Percentiles rank a stretch among this genome's conserved stretches.
phyloP scores from a whole-genome alignment of 2,329 filamentous ascomycete species.

The Cyphellophora europaea region DNA sequence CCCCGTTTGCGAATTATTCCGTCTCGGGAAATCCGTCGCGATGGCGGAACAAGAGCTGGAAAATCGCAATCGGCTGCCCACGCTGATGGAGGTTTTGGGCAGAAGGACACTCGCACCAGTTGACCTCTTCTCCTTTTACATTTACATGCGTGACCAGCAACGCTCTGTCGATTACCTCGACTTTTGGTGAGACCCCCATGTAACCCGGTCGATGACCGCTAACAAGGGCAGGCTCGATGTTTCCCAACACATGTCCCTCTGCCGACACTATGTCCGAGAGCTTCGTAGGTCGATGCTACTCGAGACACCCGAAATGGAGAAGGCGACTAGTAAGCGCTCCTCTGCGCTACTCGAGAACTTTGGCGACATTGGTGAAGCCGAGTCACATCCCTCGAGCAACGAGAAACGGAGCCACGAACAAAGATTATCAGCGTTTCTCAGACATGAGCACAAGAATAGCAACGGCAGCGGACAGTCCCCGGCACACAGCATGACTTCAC shows the following conservation, averaged over 20 bases:
- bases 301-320: conserved; percentile 83
- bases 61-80: conserved; percentile 75
- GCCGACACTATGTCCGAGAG: conserved; percentile 90
- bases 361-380: conserved; percentile 56
- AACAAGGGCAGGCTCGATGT: conserved; percentile 96
- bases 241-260: conserved; percentile 96
- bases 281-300: conserved; percentile 86
- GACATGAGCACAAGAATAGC: conserved; percentile 35
- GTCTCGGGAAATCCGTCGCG: too few species aligned
- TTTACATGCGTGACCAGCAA: conserved; percentile 98
- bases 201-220: conserved; percentile 5
- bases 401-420: conserved; percentile 71
- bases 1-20: too few species aligned
- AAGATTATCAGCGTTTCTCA: conserved; percentile 81
- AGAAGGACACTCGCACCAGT: conserved; percentile 90
- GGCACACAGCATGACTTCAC: conserved; percentile 36
- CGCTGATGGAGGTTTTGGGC: conserved; percentile 90
- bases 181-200: conserved; percentile 66
- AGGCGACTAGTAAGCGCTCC: conserved; percentile 70
- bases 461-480: conserved; percentile 13
- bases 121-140: conserved; percentile 97
- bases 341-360: conserved; percentile 68
- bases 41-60: conserved; percentile 25
- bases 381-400: conserved; percentile 25
- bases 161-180: conserved; percentile 95